Evolutionary conservation across 73 alveolate species (phyloP).

Genomic region (Tetrahymena elliotti): DNA sequence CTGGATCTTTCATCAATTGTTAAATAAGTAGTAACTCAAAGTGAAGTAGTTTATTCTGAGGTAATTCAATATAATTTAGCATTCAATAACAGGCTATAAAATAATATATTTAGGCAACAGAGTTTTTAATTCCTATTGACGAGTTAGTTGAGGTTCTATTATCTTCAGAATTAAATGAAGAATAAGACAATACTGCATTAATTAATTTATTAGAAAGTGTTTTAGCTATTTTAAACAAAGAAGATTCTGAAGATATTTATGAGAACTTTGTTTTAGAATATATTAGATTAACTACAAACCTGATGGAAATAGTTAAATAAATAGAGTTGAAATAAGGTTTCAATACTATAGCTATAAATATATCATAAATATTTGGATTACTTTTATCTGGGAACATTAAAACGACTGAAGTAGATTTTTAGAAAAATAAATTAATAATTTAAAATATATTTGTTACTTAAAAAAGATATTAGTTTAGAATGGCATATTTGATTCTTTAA

Average conservation of each 20-base stretch:
- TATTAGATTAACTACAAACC: neutral
- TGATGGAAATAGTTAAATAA: neutral
- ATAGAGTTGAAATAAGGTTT: neutral
- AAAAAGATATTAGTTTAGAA: neutral
- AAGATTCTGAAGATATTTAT: neutral
- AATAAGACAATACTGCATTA: neutral
- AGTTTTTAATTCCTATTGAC: neutral
- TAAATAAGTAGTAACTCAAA: neutral
- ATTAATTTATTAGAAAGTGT: neutral
- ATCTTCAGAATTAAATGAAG: neutral
- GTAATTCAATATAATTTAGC: neutral
- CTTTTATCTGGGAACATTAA: neutral
- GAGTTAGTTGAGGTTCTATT: neutral
- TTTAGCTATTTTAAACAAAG: neutral
- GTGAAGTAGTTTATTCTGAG: neutral
- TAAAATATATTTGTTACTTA: neutral
- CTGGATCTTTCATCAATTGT: neutral
- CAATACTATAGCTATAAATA: neutral
- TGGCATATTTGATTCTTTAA: neutral
- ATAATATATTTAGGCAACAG: neutral
- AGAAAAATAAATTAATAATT: neutral
- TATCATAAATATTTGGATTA: neutral
- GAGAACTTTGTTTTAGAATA: neutral
- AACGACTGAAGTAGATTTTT: neutral
- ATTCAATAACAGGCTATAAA: neutral